These are phyloP conservation scores for Starmera amethionina DNA, from an alignment of 805 yeast genomes.

Conservation along the genomic window DNA sequence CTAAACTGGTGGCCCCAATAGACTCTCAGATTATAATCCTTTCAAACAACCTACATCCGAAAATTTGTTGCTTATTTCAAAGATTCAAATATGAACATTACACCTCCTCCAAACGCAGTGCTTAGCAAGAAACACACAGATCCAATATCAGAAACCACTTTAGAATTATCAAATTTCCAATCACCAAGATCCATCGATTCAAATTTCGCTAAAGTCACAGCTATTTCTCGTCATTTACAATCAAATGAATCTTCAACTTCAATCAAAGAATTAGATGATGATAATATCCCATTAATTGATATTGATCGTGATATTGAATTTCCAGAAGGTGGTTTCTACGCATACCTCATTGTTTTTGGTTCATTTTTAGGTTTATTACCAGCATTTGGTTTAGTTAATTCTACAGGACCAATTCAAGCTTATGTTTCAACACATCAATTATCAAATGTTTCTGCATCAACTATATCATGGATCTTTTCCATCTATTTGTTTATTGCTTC, in stretches of 20 bases:
- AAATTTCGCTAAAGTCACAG: too few relatives aligned
- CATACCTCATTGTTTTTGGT: slow-evolving; percentile 47
- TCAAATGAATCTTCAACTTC: too few relatives aligned
- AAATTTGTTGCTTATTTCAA: too few relatives aligned
- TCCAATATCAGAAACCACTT: background rate
- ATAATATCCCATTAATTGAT: too few relatives aligned
- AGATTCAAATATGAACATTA: background rate
- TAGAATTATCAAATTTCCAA: background rate
- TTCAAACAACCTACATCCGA: too few relatives aligned
- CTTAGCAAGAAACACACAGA: background rate
- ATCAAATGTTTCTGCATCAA: slow-evolving; percentile 31
- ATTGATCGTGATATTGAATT: slow-evolving; percentile 10
- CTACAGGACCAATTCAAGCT: slow-evolving; percentile 54
- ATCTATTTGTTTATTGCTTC: slow-evolving; percentile 40
- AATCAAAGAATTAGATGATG: too few relatives aligned
- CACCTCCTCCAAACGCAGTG: background rate
- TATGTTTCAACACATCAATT: slow-evolving; percentile 45
- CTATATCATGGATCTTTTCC: slow-evolving; percentile 55
- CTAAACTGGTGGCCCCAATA: too few relatives aligned
- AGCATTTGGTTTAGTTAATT: slow-evolving; percentile 45
- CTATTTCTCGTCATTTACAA: too few relatives aligned
- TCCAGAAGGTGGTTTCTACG: slow-evolving; percentile 45
- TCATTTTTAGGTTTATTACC: slow-evolving; percentile 45
- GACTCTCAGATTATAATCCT: too few relatives aligned
- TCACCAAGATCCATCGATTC: too few relatives aligned